phyloP scores from a whole-genome alignment of 2,329 filamentous ascomycete species.

The Thielaviopsis euricoi region DNA sequence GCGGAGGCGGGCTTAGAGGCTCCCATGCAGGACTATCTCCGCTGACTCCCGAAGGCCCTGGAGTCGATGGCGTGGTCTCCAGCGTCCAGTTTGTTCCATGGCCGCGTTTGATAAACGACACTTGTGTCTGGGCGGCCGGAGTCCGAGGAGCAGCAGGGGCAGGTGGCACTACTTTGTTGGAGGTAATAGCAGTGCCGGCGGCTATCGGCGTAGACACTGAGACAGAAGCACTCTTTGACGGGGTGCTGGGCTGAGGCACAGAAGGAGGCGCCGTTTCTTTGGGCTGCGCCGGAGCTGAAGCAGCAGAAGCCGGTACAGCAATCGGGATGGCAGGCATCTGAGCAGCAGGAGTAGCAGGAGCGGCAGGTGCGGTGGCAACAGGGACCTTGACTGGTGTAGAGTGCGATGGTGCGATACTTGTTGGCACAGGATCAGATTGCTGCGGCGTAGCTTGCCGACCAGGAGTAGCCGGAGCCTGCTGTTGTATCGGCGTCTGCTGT shows the following conservation, averaged over 20 bases:
- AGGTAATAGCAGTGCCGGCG: not conserved
- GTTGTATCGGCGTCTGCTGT: not conserved
- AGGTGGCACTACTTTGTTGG: not conserved
- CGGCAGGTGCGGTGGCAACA: too few species aligned
- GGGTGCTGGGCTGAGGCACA: constrained; percentile 5
- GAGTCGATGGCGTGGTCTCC: constrained; percentile 41
- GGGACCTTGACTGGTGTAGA: not conserved
- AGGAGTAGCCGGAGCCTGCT: not conserved
- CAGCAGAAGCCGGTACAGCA: not conserved
- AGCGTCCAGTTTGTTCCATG: constrained; percentile 43
- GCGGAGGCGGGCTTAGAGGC: constrained; percentile 23
- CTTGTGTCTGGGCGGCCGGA: constrained; percentile 1
- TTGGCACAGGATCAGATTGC: too few species aligned
- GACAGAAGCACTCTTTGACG: constrained; percentile 2
- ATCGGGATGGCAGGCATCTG: not conserved
- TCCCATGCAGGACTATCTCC: constrained; percentile 38
- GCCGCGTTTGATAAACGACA: constrained; percentile 18
- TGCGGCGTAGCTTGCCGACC: not conserved
- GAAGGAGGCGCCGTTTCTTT: not conserved
- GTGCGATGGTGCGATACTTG: not conserved
- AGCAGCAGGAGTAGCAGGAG: too few species aligned
- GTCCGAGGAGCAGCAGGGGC: constrained; percentile 2
- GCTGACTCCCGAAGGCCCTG: constrained; percentile 23
- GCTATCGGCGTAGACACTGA: not conserved
- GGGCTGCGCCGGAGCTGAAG: not conserved